A percentile compares a stretch with the other conserved stretches of the same genome.
phyloP scores from a whole-genome alignment of 1,139 yeast species.

The Geotrichum armillariae region DNA sequence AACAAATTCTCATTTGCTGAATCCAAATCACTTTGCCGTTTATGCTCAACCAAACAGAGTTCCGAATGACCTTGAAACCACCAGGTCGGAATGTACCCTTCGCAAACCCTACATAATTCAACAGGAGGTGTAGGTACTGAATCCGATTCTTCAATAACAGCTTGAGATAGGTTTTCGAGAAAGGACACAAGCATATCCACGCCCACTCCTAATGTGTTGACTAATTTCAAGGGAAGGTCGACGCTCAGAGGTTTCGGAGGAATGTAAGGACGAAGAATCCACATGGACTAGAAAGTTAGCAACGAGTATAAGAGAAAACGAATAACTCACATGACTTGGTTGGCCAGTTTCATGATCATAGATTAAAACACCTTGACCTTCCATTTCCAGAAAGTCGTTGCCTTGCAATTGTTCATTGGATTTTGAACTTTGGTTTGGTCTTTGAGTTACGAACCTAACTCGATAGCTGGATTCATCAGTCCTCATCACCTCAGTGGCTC shows the following conservation, averaged over 20 bases:
- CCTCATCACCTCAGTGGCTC: slow-evolving; percentile 71
- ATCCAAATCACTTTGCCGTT: slow-evolving; percentile 78
- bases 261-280: slow-evolving; percentile 82
- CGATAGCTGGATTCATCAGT: slow-evolving; percentile 77
- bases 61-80: slow-evolving; percentile 93
- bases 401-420: background rate
- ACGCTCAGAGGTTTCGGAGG: slow-evolving; percentile 59
- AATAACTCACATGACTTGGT: slow-evolving; percentile 56
- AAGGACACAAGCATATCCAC: slow-evolving; percentile 80
- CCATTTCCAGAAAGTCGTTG: slow-evolving; percentile 53
- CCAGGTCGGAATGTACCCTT: slow-evolving; percentile 91
- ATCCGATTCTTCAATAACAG: slow-evolving; percentile 62
- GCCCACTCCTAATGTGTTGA: slow-evolving; percentile 83
- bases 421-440: background rate
- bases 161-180: slow-evolving; percentile 59
- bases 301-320: background rate
- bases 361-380: slow-evolving; percentile 95
- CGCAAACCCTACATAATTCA: slow-evolving; percentile 90
- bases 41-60: slow-evolving; percentile 81
- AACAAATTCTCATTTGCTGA: slow-evolving; percentile 70
- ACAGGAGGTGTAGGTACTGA: slow-evolving; percentile 74
- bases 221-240: slow-evolving; percentile 65
- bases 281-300: slow-evolving; percentile 56
- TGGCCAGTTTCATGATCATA: slow-evolving; percentile 56
- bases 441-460: slow-evolving; percentile 54